A percentile compares a stretch with the other conserved stretches of the same genome.
phyloP scores from a whole-genome alignment of 495 filamentous ascomycete species.

The Penicillium ucsense region DNA sequence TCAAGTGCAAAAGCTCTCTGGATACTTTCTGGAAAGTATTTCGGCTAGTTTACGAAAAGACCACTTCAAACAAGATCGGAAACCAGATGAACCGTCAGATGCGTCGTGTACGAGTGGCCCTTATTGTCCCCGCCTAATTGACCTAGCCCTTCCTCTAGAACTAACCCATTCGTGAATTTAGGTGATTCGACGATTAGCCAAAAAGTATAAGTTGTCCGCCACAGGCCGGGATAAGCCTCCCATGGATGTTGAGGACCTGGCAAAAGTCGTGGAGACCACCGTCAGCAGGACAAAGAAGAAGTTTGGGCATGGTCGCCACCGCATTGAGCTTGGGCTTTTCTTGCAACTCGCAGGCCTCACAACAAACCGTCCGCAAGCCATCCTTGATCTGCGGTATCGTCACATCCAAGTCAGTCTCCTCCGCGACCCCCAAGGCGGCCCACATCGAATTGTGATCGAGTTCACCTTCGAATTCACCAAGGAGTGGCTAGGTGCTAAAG shows the following conservation, averaged over 20 bases:
- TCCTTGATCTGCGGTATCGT: constrained; percentile 24
- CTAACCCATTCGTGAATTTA: constrained; percentile 7
- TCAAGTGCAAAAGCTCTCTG: constrained; percentile 13
- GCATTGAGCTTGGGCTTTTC: constrained; percentile 27
- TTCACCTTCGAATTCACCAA: constrained; percentile 26
- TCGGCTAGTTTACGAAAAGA: constrained; percentile 17
- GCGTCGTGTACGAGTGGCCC: constrained; percentile 11
- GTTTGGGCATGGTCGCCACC: constrained; percentile 21
- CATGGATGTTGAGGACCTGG: constrained; percentile 30
- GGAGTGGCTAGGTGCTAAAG: constrained; percentile 23
- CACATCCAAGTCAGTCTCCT: constrained; percentile 21
- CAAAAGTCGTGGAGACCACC: constrained; percentile 18
- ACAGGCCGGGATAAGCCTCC: constrained; percentile 15
- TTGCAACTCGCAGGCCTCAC: constrained; percentile 28
- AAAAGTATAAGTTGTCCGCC: constrained; percentile 12
- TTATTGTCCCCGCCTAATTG: constrained; percentile 3
- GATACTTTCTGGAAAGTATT: constrained; percentile 22
- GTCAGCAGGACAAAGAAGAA: constrained; percentile 25
- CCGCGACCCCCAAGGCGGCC: constrained; percentile 19
- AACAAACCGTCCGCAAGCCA: constrained; percentile 18
- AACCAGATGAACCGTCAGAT: constrained; percentile 17
- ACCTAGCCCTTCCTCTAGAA: constrained; percentile 1
- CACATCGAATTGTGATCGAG: constrained; percentile 21
- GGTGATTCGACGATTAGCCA: constrained; percentile 10
- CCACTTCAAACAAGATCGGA: constrained; percentile 14